Percentiles rank a stretch among this genome's conserved stretches.
Evolutionary conservation across 1,139 yeast genomes (phyloP).

Genomic region (Scheffersomyces titani): DNA sequence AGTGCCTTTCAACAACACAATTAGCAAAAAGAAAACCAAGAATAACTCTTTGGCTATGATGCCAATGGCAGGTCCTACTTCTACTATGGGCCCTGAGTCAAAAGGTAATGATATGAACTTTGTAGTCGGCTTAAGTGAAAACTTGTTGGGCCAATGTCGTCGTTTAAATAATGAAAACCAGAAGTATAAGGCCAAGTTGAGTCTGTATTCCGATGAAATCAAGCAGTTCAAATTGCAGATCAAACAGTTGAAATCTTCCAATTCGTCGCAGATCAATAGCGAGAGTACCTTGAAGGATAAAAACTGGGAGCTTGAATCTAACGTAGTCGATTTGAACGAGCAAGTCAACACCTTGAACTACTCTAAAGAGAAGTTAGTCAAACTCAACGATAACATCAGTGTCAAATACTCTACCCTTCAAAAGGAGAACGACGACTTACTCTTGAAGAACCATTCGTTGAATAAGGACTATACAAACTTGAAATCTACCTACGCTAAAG

Average conservation of each 20-base stretch:
- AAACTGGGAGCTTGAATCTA: slow-evolving; percentile 77
- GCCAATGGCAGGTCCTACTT: slow-evolving; percentile 25
- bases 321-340: slow-evolving; percentile 51
- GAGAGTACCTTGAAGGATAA: slow-evolving; percentile 62
- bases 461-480: slow-evolving; percentile 36
- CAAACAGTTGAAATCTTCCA: slow-evolving; percentile 29
- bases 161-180: slow-evolving; percentile 71
- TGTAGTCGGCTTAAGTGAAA: slow-evolving; percentile 82
- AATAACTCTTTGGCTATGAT: slow-evolving; percentile 10
- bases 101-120: slow-evolving; percentile 72
- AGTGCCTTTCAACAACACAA: slow-evolving; percentile 20
- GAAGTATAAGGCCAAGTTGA: slow-evolving; percentile 44
- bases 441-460: slow-evolving; percentile 40
- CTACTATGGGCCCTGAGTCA: slow-evolving; percentile 44
- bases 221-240: slow-evolving; percentile 40
- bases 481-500: slow-evolving; percentile 35
- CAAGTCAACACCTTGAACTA: slow-evolving; percentile 32
- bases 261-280: slow-evolving; percentile 30
- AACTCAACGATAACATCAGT: slow-evolving; percentile 34
- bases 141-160: slow-evolving; percentile 75
- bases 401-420: slow-evolving; percentile 29
- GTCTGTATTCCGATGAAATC: slow-evolving; percentile 43
- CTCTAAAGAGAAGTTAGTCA: slow-evolving; percentile 32
- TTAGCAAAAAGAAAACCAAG: slow-evolving; percentile 19
- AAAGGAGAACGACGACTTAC: slow-evolving; percentile 52